These are phyloP conservation scores for Anisodus acutangulus DNA, from an alignment of 257 asterid genomes.

Conservation along the genomic window DNA sequence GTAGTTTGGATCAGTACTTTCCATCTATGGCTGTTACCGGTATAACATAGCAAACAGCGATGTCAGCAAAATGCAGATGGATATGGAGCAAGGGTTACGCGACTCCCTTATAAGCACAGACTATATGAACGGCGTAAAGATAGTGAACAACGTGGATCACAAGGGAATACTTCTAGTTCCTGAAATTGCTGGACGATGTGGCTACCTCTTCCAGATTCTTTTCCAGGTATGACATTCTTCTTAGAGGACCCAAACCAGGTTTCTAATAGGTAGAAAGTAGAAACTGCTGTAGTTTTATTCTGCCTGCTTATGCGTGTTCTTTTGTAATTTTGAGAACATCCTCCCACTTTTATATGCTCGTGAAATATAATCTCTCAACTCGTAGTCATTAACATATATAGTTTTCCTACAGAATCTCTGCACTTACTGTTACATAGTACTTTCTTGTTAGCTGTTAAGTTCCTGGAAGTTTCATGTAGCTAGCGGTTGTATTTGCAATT, in stretches of 20 bases:
- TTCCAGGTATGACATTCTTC: conserved; percentile 61
- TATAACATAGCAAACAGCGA: conserved; percentile 35
- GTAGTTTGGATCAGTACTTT: conserved; percentile 79
- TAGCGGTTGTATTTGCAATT: background rate
- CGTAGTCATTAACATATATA: background rate
- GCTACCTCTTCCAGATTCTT: conserved; percentile 62
- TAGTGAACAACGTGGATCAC: conserved; percentile 33
- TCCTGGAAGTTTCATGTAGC: conserved; percentile 13
- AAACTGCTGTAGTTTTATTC: conserved; percentile 11
- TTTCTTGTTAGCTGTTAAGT: background rate
- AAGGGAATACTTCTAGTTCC: conserved; percentile 38
- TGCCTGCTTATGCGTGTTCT: background rate
- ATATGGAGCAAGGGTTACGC: conserved; percentile 62
- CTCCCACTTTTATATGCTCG: background rate
- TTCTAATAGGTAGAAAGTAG: background rate
- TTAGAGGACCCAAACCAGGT: conserved; percentile 20
- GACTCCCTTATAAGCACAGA: conserved; percentile 52
- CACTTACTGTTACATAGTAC: background rate
- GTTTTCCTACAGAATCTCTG: background rate
- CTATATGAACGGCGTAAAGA: conserved; percentile 42
- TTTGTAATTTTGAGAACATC: conserved; percentile 23
- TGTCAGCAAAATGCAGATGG: conserved; percentile 41
- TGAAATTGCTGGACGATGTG: conserved; percentile 44
- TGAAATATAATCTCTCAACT: background rate
- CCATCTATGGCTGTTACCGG: conserved; percentile 69